phyloP scores from a whole-genome alignment of 305 asterid genomes.

The Rubia occidens region DNA sequence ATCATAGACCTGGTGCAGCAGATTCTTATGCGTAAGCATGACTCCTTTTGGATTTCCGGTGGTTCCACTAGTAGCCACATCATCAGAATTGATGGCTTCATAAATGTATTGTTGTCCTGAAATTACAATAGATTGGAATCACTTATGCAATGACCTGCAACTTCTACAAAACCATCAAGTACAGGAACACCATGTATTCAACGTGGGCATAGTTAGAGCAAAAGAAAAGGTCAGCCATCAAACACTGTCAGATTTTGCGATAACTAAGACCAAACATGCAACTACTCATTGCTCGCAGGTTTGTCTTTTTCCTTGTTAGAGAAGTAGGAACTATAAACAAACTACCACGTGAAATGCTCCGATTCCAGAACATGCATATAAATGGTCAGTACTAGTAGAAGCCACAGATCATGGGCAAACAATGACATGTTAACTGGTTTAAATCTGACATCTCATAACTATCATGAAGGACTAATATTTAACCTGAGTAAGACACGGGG shows the following conservation, averaged over 20 bases:
- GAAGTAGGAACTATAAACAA: background rate
- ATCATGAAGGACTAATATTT: background rate
- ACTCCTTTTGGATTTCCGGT: constrained; percentile 98
- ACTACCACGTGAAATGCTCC: background rate
- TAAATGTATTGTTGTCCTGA: constrained; percentile 57
- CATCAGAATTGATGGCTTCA: constrained; percentile 63
- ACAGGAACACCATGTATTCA: background rate
- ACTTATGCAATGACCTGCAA: background rate
- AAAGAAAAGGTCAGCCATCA: background rate
- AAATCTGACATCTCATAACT: background rate
- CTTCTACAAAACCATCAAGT: background rate
- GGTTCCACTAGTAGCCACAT: constrained; percentile 94
- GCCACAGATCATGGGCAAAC: background rate
- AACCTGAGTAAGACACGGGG: background rate
- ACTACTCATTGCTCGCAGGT: background rate
- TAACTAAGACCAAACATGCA: background rate
- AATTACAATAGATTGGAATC: constrained; percentile 13
- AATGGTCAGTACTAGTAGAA: background rate
- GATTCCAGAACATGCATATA: background rate
- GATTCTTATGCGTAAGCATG: constrained; percentile 89
- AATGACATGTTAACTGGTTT: background rate
- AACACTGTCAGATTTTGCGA: background rate
- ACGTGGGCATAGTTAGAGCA: background rate
- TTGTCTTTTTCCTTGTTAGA: background rate
- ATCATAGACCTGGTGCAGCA: constrained; percentile 75